Evolutionary conservation across 257 asterid genomes (phyloP).

Genomic region (Solanum stenotomum): DNA sequence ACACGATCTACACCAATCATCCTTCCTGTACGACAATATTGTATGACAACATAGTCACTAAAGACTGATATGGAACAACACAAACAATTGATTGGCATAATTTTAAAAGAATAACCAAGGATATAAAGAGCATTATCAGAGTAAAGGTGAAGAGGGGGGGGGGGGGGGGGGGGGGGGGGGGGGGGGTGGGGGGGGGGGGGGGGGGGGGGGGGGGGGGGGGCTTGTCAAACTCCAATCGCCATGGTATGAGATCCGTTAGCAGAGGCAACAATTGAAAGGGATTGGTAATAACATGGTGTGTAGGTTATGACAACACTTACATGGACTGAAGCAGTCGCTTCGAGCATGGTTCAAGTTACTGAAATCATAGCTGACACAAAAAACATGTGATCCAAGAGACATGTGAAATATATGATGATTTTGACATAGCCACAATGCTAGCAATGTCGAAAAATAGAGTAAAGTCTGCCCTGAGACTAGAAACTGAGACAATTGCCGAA

Average conservation of each 20-base stretch:
- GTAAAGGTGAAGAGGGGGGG: not conserved
- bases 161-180: too few relatives aligned
- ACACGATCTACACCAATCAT: not conserved
- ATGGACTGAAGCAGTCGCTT: not conserved
- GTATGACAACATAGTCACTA: not conserved
- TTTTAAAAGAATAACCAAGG: not conserved
- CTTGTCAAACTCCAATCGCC: not conserved
- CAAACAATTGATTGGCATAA: not conserved
- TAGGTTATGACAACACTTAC: not conserved
- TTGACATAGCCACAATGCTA: not conserved
- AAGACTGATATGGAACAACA: not conserved
- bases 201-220: not conserved
- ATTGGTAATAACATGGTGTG: not conserved
- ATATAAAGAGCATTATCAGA: not conserved
- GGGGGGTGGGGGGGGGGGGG: too few relatives aligned
- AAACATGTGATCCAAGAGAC: not conserved
- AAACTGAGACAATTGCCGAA: not conserved
- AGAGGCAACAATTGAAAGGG: not conserved
- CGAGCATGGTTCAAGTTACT: not conserved
- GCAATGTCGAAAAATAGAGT: not conserved
- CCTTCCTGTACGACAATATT: not conserved
- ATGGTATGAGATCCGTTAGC: not conserved
- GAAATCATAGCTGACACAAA: not conserved
- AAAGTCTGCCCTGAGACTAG: not conserved
- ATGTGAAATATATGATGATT: not conserved